These are phyloP conservation scores for Nevesoporus exiguus DNA, from an alignment of 768 basidiomycete species.

Conservation along the genomic window DNA sequence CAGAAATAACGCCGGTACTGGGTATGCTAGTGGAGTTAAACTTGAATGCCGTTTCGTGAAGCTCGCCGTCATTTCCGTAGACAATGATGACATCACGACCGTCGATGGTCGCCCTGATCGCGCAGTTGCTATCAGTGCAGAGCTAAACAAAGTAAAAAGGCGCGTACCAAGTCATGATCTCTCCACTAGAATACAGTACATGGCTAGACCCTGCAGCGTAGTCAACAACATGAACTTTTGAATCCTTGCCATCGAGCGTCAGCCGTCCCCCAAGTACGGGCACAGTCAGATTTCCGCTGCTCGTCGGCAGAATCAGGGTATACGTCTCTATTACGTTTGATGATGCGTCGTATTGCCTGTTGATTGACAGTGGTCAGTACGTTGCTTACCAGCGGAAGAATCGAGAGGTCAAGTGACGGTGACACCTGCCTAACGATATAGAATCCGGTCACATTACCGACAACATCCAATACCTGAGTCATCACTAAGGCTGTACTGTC, in stretches of 20 bases:
- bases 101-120: conserved; percentile 45
- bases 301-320: conserved; percentile 42
- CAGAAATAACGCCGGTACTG: conserved; percentile 19
- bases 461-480: conserved; percentile 46
- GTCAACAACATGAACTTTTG: conserved; percentile 50
- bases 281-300: conserved; percentile 40
- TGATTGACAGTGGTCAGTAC: conserved; percentile 2
- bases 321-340: conserved; percentile 26
- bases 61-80: conserved; percentile 46
- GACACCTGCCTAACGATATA: conserved; percentile 33
- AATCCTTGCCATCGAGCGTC: conserved; percentile 48
- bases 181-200: conserved; percentile 46
- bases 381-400: background rate
- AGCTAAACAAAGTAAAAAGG: background rate
- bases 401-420: background rate
- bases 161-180: conserved; percentile 46
- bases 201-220: conserved; percentile 43
- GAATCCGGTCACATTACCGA: conserved; percentile 47
- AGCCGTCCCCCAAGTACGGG: conserved; percentile 44
- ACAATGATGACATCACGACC: conserved; percentile 44
- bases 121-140: background rate
- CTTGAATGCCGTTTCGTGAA: conserved; percentile 49
- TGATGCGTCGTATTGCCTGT: conserved; percentile 15
- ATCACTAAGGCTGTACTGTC: conserved; percentile 47
- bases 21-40: conserved; percentile 28